Evolutionary conservation across 352 stramenopile species (phyloP).

Genomic region (Phytophthora pseudosyringae): DNA sequence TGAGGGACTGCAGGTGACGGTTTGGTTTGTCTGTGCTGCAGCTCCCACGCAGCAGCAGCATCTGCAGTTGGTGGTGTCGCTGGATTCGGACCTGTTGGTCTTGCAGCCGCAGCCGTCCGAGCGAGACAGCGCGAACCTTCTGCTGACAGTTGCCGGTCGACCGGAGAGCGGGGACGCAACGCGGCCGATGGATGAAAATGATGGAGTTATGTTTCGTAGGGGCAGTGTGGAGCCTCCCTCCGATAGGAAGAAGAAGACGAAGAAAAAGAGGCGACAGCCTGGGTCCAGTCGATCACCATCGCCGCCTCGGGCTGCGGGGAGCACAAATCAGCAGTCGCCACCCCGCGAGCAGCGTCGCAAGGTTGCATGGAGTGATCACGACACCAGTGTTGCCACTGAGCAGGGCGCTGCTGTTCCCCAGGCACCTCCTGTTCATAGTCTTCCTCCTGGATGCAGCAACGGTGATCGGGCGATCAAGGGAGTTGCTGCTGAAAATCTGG

Average conservation of each 20-base stretch:
- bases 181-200: slow-evolving; percentile 2
- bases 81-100: slow-evolving; percentile 74
- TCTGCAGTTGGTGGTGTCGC: slow-evolving; percentile 59
- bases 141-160: slow-evolving; percentile 57
- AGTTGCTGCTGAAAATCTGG: slow-evolving; percentile 13
- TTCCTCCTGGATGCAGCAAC: slow-evolving; percentile 1
- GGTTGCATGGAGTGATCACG: slow-evolving; percentile 16
- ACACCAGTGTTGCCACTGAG: neutral
- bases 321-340: slow-evolving; percentile 34
- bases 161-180: slow-evolving; percentile 41
- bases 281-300: neutral
- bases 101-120: slow-evolving; percentile 57
- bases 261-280: slow-evolving; percentile 21
- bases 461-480: neutral
- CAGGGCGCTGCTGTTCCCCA: neutral
- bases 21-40: slow-evolving; percentile 11
- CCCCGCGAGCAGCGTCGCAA: slow-evolving; percentile 11
- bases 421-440: neutral
- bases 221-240: neutral
- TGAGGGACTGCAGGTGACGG: neutral
- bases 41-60: slow-evolving; percentile 36
- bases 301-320: slow-evolving; percentile 14
- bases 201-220: neutral
- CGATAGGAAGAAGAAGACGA: slow-evolving; percentile 23
- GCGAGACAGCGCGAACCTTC: slow-evolving; percentile 47